These are phyloP conservation scores for Tetragonia tetragonoides DNA, from an alignment of 148 eudicot genomes.

Conservation along the genomic window DNA sequence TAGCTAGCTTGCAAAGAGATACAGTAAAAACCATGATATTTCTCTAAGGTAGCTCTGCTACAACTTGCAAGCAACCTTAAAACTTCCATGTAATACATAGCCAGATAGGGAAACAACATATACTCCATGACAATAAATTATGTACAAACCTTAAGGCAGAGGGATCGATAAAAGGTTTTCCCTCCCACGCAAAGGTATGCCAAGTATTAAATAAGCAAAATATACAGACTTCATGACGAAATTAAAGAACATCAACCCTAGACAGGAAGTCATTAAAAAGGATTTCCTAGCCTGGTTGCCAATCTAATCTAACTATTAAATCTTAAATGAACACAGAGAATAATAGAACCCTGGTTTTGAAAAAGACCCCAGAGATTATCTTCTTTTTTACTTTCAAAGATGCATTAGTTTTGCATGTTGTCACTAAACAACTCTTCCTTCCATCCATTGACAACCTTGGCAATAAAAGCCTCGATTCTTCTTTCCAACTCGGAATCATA, in stretches of 20 bases:
- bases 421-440: conserved; percentile 42
- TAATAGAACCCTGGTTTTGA: background rate
- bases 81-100: too few species aligned
- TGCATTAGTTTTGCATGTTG: conserved; percentile 13
- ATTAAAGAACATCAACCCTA: background rate
- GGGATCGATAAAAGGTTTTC: conserved; percentile 1
- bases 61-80: too few species aligned
- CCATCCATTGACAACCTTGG: conserved; percentile 46
- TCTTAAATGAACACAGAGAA: background rate
- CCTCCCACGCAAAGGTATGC: background rate
- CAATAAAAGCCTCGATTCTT: conserved; percentile 43
- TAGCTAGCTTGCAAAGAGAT: background rate
- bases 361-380: background rate
- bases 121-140: background rate
- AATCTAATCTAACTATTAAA: background rate
- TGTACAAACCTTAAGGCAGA: conserved; percentile 1
- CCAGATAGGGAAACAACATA: too few species aligned
- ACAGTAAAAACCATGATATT: background rate
- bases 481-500: conserved; percentile 35
- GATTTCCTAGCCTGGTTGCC: background rate
- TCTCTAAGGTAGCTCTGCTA: too few species aligned
- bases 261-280: conserved; percentile 19
- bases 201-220: background rate
- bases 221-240: background rate
- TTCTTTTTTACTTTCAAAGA: background rate